Evolutionary conservation across 306 rosid genomes (phyloP), one percentile per base, ranked within the genome.

Genomic region (Betula pendula): DNA sequence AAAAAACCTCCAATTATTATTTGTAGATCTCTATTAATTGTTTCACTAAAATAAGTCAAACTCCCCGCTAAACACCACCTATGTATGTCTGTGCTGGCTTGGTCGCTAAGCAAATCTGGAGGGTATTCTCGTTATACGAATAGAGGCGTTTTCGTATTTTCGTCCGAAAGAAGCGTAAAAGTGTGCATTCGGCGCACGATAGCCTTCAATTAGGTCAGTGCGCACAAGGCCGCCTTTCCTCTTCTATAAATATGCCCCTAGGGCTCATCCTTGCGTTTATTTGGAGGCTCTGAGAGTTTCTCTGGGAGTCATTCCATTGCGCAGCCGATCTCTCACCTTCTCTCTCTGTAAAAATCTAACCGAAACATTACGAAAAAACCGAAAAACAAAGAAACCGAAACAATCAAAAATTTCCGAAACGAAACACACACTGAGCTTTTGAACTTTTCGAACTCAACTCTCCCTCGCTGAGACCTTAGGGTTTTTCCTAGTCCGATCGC

Each of bases 221-320:
- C 50, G 73, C 71, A 45, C 38, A 20, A 5, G 45, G 19, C 1
- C 17, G 15, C 27, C 31, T 20, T 17, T 19, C 70, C 47, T 38
- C 43, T 80, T 80, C 94, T 92, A 94, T 94, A 92, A 94, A 90
- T 90, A 86, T 0, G 12, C 50, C 74, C 33, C 8, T 68, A 86
- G 87, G 93, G 89, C 48, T 0, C 0, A 0, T 0, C 0, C 0
- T 0, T 0, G 0, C 0, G 0, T 0, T 6, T 0, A 0, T 2
- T 68, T 43, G 58, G 72, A 47, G 70, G 20, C 75, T 45, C 79
- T 71, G 89, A 31, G 85, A 73, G 79, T 14, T 80, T 78, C 79
- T 79, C 79, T 0, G 16, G 10, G 75, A 50, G 62, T 1, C 53
- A 40, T 38, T 7, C 79, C 71, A 45, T 29, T 2, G 10, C 0